Evolutionary conservation across 495 filamentous ascomycete species (phyloP), one percentile per base, ranked within the genome.

Genomic region (Aspergillus ostianus): DNA sequence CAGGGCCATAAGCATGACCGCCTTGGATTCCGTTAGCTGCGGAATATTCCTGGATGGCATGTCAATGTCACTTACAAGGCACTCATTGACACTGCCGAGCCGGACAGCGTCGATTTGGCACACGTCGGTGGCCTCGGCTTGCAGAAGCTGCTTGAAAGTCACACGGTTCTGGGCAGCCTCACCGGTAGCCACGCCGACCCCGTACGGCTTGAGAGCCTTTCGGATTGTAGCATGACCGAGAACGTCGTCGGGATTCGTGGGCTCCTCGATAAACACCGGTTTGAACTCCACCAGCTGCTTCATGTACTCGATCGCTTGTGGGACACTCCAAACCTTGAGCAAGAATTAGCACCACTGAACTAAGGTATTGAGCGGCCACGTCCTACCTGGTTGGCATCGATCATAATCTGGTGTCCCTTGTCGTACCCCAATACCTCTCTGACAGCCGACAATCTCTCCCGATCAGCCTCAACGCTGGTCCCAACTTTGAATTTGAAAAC

Each of bases 201-300:
- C 86, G 69, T 86, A 73, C 0, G 88, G 88, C 26, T 78, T 77
- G 12, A 97, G 82, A 1, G 92, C 92, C 56, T 92, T 87, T 19
- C 88, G 84, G 65, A 97, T 87, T 4, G 89, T 87, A 55, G 87
- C 88, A 80, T 97, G 92, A 36, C 92, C 92, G 45, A 93, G 85
- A 55, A 97, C 86, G 75, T 97, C 92, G 66, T 97, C 92, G 12
- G 92, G 92, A 47, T 87, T 91, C 45, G 92, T 97, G n/a, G 92
- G 92, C 81, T 97, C 92, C 76, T 97, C 92, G 64, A 97, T 96
- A 77, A 97, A 97, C 92, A 92, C 96, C 46, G 92, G 92, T 77
- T 88, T 87, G 80, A 91, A 97, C 61, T 91, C 85, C 27, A 83
- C 86, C n/a, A 97, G 86, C 64, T 89, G 70, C 56, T 87, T 77